Evolutionary conservation across 371 early-diverging fungal species (phyloP).

Genomic region (Sporodiniella umbellata): DNA sequence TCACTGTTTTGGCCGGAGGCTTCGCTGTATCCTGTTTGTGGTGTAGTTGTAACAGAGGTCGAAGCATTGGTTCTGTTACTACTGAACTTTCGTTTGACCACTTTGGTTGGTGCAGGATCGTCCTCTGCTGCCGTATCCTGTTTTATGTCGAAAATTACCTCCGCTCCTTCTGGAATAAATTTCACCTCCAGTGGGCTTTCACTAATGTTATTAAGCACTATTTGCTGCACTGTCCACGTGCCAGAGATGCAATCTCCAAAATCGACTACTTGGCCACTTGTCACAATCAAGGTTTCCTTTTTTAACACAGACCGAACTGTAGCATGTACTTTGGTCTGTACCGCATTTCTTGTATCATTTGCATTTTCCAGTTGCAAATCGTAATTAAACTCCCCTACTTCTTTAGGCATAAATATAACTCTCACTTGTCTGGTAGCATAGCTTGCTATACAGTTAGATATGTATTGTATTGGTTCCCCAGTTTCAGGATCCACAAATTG

Average conservation of each 20-base stretch:
- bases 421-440: conserved; percentile 75
- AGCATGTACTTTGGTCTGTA: conserved; percentile 82
- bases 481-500: conserved; percentile 75
- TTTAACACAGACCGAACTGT: conserved; percentile 71
- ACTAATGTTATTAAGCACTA: conserved; percentile 82
- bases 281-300: conserved; percentile 76
- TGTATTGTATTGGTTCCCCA: conserved; percentile 31
- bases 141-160: conserved; percentile 63
- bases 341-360: conserved; percentile 82
- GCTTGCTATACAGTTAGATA: conserved; percentile 58
- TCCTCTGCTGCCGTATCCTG: conserved; percentile 10
- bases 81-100: conserved; percentile 9
- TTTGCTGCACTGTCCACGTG: conserved; percentile 71
- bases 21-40: conserved; percentile 42
- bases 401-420: conserved; percentile 82
- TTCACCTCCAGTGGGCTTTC: conserved; percentile 76
- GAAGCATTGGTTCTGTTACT: conserved; percentile 14
- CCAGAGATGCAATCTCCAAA: conserved; percentile 95
- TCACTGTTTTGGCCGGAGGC: conserved; percentile 51
- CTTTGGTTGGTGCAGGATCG: neutral
- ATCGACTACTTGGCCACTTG: conserved; percentile 77
- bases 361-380: conserved; percentile 89
- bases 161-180: conserved; percentile 78
- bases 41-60: conserved; percentile 10
- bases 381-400: conserved; percentile 86